Base-by-base conservation (phyloP, 495 filamentous ascomycete genomes). In the Aspergillus panamensis region DNA sequence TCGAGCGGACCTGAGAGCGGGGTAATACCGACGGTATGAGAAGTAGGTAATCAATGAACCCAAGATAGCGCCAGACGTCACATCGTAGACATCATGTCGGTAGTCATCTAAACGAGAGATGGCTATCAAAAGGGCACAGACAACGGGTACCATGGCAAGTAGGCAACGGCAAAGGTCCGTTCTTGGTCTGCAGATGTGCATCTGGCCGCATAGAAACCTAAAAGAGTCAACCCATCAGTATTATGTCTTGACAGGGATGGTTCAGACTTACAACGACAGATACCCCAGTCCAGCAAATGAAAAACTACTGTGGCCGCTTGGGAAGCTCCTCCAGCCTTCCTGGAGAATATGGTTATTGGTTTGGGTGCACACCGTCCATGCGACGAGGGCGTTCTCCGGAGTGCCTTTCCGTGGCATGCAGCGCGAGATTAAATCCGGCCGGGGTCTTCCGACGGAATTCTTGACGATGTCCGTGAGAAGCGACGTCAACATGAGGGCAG, bases 61-160 rank as follows among this genome's bases (percentile, higher is more conserved):
- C 12, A 99, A 76, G 30, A 88, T 57, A 1, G 82, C 85, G 0
- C 94, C 94, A 14, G 77, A 76, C 21, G 83, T 87, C 17, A 99
- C 95, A 74, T 99, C 94, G 49, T 87, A 96, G 5, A 95, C 88
- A 68, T 97, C 95, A 62, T 99, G 94, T 25, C 94, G 75, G 67
- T 99, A 99, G 69, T 99, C 94, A 66, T 96, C 87, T 49, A 90
- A 85, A 7, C 94, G 82, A n/a, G 88, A 93, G 45, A 96, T 90
- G 2, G 92, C 92, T 60, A 97, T 91, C 77, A 97, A 71, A 4
- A 86, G 76, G 6, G 95, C 95, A 25, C 87, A 91, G 1, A 97
- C 63, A 2, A 96, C 64, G 4, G 95, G 95, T 1, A 78, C 66
- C 20, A 81, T 69, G 8, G 75, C 76, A 20, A 79, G 31, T 29